Evolutionary conservation across 148 eudicot species (phyloP).

Genomic region (Fagopyrum homotropicum): DNA sequence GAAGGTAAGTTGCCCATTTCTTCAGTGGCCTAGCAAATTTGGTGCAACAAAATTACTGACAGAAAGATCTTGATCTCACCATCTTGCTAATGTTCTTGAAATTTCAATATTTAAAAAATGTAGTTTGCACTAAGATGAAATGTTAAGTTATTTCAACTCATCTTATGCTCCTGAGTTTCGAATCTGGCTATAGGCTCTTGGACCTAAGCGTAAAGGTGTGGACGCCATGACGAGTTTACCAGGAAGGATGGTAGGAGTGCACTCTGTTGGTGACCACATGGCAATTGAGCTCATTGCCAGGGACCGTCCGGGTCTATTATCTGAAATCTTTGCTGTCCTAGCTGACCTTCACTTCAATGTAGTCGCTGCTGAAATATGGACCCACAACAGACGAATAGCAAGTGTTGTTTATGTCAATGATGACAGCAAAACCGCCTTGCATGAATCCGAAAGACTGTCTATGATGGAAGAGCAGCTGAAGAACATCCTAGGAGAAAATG

Average conservation of each 20-base stretch:
- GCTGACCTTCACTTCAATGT: conserved; percentile 60
- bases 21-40: not conserved
- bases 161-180: not conserved
- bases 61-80: conserved; percentile 15
- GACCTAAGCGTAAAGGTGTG: conserved; percentile 57
- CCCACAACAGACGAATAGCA: conserved; percentile 65
- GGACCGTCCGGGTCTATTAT: conserved; percentile 73
- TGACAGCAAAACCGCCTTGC: conserved; percentile 38
- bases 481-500: conserved; percentile 48
- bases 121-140: no score
- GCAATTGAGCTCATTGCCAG: conserved; percentile 62
- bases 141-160: conserved; percentile 4
- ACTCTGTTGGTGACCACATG: conserved; percentile 49
- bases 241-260: conserved; percentile 55
- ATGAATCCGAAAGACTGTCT: conserved; percentile 43
- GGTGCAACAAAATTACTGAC: conserved; percentile 45
- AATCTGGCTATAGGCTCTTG: conserved; percentile 44
- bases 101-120: no score
- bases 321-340: conserved; percentile 64
- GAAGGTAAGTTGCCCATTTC: conserved; percentile 36
- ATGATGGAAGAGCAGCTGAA: conserved; percentile 65
- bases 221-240: conserved; percentile 39
- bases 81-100: not conserved
- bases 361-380: conserved; percentile 74
- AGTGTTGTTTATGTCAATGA: conserved; percentile 60